Percentiles rank a stretch among this genome's conserved stretches.
These are phyloP conservation scores for Penicillium roqueforti DNA, from an alignment of 495 filamentous ascomycete species.

Conservation along the genomic window DNA sequence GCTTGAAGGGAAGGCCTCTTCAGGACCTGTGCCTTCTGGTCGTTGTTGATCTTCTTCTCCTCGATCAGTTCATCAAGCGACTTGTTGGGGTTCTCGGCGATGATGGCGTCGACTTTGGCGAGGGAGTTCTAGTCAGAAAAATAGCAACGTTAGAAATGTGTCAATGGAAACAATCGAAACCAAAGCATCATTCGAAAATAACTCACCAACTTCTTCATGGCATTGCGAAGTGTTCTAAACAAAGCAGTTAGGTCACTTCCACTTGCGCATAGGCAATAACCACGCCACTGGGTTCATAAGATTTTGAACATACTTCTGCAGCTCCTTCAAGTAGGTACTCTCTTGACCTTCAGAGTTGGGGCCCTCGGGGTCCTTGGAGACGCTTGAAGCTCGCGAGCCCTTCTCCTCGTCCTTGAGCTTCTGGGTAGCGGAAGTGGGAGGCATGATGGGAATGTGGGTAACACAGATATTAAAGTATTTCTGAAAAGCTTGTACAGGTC, in stretches of 20 bases:
- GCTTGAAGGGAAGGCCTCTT: slow-evolving; percentile 87
- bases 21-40: slow-evolving; percentile 82
- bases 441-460: slow-evolving; percentile 39
- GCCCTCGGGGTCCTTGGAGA: slow-evolving; percentile 34
- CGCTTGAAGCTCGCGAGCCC: slow-evolving; percentile 27
- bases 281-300: background rate
- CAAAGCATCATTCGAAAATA: background rate
- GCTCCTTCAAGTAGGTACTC: slow-evolving; percentile 73
- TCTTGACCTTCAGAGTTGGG: slow-evolving; percentile 56
- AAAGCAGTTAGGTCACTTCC: slow-evolving; percentile 12
- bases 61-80: slow-evolving; percentile 80
- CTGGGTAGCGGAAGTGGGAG: slow-evolving; percentile 37
- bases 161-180: background rate
- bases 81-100: slow-evolving; percentile 71
- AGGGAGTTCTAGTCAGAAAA: slow-evolving; percentile 57
- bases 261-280: background rate
- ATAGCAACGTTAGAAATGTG: slow-evolving; percentile 5
- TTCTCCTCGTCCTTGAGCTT: slow-evolving; percentile 43
- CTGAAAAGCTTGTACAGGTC: slow-evolving; percentile 15
- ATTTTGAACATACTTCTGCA: slow-evolving; percentile 66
- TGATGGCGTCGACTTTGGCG: slow-evolving; percentile 70
- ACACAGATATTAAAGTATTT: slow-evolving; percentile 20
- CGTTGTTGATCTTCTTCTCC: slow-evolving; percentile 80
- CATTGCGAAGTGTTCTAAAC: slow-evolving; percentile 73
- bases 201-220: slow-evolving; percentile 83